A percentile compares a stretch with the other conserved stretches of the same genome.
Conservation (phyloP, 331 rosid genomes). For the Dryas integrifolia region DNA sequence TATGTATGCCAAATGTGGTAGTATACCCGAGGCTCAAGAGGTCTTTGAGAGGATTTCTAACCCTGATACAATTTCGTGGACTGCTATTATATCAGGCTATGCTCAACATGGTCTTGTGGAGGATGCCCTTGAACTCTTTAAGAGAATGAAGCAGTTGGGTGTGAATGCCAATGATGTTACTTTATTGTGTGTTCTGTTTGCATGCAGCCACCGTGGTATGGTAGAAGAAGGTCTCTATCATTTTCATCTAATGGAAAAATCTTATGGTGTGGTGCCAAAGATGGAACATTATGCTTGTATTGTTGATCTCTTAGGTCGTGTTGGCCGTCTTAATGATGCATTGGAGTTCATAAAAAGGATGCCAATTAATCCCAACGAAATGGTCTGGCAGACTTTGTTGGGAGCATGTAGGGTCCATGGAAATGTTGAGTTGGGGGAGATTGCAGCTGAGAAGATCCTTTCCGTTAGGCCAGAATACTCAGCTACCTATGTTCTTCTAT, state of each 20-base stretch:
- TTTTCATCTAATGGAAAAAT: conserved; percentile 51
- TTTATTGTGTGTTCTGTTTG: conserved; percentile 63
- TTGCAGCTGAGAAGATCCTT: conserved; percentile 60
- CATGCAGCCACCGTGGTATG: conserved; percentile 74
- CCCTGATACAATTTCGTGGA: conserved; percentile 70
- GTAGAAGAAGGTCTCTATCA: conserved; percentile 59
- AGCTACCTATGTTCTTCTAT: conserved; percentile 63
- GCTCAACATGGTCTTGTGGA: conserved; percentile 75
- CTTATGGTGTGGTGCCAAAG: conserved; percentile 49
- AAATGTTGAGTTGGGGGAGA: conserved; percentile 53
- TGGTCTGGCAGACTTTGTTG: conserved; percentile 78
- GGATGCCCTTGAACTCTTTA: conserved; percentile 54
- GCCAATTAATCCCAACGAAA: conserved; percentile 59
- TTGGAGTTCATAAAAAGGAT: conserved; percentile 56
- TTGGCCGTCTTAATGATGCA: conserved; percentile 55
- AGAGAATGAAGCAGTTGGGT: conserved; percentile 53
- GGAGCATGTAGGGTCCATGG: conserved; percentile 79
- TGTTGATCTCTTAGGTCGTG: conserved; percentile 72
- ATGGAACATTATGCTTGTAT: conserved; percentile 77
- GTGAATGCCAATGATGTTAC: conserved; percentile 52
- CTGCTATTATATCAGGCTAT: conserved; percentile 60
- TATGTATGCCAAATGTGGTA: conserved; percentile 74
- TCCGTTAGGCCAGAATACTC: conserved; percentile 51
- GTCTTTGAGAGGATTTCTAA: conserved; percentile 50
- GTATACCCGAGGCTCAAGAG: conserved; percentile 41